phyloP scores from a whole-genome alignment of 352 stramenopile species.

The Stramenopiles sp. region DNA sequence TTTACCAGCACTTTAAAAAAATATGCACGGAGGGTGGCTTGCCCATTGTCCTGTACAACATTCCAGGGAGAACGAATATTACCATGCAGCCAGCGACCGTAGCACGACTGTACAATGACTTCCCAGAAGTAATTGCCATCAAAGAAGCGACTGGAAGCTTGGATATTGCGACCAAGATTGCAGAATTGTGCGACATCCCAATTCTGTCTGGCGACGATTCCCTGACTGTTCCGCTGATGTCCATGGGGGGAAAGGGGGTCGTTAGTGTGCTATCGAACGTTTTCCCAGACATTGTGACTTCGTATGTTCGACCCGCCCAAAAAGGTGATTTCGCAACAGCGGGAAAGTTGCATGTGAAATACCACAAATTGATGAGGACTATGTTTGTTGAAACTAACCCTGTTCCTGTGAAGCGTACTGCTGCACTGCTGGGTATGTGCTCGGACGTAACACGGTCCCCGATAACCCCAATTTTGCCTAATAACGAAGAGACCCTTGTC shows the following conservation, averaged over 20 bases:
- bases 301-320: constrained; percentile 45
- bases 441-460: constrained; percentile 16
- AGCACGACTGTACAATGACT: constrained; percentile 52
- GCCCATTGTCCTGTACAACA: constrained; percentile 89
- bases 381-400: constrained; percentile 71
- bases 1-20: constrained; percentile 80
- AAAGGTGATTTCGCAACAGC: constrained; percentile 51
- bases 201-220: constrained; percentile 71
- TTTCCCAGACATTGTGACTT: constrained; percentile 56
- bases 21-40: constrained; percentile 39
- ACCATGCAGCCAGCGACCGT: constrained; percentile 83
- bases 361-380: constrained; percentile 44
- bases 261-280: constrained; percentile 71
- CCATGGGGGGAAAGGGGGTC: constrained; percentile 57
- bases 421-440: constrained; percentile 63
- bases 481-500: neutral
- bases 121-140: constrained; percentile 86
- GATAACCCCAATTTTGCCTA: neutral
- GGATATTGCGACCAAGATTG: constrained; percentile 62
- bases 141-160: constrained; percentile 89
- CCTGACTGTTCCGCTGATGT: constrained; percentile 61
- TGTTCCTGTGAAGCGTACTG: constrained; percentile 65
- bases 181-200: constrained; percentile 60
- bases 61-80: constrained; percentile 80
- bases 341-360: constrained; percentile 45